Base-by-base conservation (phyloP, 23 red algal genomes). In the Gracilaria gracilis region DNA sequence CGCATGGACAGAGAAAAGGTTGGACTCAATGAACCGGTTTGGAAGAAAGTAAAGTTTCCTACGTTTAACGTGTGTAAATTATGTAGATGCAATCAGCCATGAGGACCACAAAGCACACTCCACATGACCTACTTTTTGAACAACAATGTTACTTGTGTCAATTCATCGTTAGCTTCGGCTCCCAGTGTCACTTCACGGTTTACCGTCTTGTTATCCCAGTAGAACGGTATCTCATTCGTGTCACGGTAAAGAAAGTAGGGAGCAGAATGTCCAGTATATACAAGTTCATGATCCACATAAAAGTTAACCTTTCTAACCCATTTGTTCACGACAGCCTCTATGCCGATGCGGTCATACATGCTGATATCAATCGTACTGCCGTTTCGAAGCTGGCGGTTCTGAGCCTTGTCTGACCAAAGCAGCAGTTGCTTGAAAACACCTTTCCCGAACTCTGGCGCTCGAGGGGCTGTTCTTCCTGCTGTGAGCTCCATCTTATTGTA, bases 291-390 rank as follows among this genome's bases (percentile, higher is more conserved):
- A 40, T 75, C 54, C 35, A 83, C 23, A 25, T 83, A 83, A 57
- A 83, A 83, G 12, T 66, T 27, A 20, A 83, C 80, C 47, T 66
- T 61, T 62, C 57, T 19, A 39, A 83, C 80, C 23, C 23, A 0
- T 32, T 83, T 64, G 25, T 66, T 61, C 23, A 66, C 61, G 23
- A 83, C 55, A 13, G 80, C 80, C 57, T 83, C 80, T 23, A 83
- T 64, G 6, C 48, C 80, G 39, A 83, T 66, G 17, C 54, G 80
- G 4, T 31, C 31, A 39, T 83, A 83, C 23, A 61, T 39, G 38
- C 57, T 66, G 32, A 83, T 67, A 21, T 83, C 54, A 39, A 83
- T 21, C 47, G 37, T 53, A 28, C 0, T 39, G 33, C 80, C 80
- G 39, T 66, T 40, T 67, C 57, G 21, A 25, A 83, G 51, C 14